phyloP scores from a whole-genome alignment of 129 eudicot genomes.

The Oenanthe sinensis region DNA sequence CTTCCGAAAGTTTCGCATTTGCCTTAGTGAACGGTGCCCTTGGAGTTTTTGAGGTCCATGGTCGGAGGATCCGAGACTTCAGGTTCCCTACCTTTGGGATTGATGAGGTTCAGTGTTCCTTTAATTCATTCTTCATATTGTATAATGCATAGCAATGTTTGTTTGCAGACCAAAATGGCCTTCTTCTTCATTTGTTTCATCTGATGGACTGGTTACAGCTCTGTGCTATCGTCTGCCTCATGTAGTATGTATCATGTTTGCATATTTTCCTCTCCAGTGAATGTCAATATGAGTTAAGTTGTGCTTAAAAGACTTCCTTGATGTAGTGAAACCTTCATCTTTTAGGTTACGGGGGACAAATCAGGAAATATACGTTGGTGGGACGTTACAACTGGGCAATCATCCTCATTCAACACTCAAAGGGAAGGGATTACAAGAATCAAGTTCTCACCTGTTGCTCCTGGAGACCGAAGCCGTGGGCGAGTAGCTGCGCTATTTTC shows the following conservation, averaged over 20 bases:
- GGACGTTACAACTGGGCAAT: conserved; percentile 94
- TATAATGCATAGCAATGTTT: conserved; percentile 13
- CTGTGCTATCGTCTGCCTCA: conserved; percentile 98
- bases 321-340: conserved; percentile 20
- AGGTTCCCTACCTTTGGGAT: conserved; percentile 37
- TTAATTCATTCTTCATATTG: neutral
- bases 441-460: conserved; percentile 95
- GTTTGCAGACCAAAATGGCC: conserved; percentile 97
- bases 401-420: conserved; percentile 94
- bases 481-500: conserved; percentile 86
- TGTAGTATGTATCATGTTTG: conserved; percentile 47
- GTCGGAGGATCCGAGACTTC: conserved; percentile 94
- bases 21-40: conserved; percentile 92
- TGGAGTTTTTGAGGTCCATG: conserved; percentile 98
- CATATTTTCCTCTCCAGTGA: neutral
- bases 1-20: conserved; percentile 92
- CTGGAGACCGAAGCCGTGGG: conserved; percentile 96
- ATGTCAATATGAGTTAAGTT: neutral
- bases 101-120: neutral
- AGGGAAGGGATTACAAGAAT: conserved; percentile 92
- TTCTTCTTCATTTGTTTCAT: conserved; percentile 65
- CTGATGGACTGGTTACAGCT: conserved; percentile 87
- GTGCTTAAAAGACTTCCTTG: conserved; percentile 13
- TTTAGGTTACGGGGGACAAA: conserved; percentile 95
- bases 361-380: conserved; percentile 98